Evolutionary conservation across 139 green algal genomes (phyloP), one percentile per base, ranked within the genome.

Genomic region (Chlamydomonas sp.): DNA sequence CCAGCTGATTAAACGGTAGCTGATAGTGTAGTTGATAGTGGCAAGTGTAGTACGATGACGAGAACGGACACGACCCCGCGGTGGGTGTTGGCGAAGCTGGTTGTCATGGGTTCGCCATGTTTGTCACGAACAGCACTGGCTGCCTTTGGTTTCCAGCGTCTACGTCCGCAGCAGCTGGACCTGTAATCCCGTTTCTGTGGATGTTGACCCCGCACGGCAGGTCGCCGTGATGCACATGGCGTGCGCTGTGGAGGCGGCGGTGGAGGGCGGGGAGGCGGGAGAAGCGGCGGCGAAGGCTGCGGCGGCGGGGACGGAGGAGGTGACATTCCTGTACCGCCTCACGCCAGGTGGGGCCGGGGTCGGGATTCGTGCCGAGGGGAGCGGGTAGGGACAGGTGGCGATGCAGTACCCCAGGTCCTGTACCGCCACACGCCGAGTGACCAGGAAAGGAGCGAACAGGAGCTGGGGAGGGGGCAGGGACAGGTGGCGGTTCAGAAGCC

Each of bases 241-340:
- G 1, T 98, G 96, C 83, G 86, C 91, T 1, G 95, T 98, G 4
- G 90, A 89, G 49, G 80, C 84, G 0, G 64, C 66, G 4, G 77
- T 78, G 5, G 84, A 72, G 20, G 86, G 58, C 58, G 83, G 62
- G n/a, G 69, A 17, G 63, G 82, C 67, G 74, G 18, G 4, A 68
- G 31, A 63, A 78, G 63, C 4, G 64, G 69, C 7, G 77, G 15
- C n/a, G 3, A 63, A 68, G 9, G 62, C 80, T 75, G 72, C 63
- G 91, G 72, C 91, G 95, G 63, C 88, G 82, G 14, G 93, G 92
- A 66, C 16, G 92, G 76, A 95, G 95, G 80, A 92, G 74, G 91
- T 99, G 57, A 98, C 95, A 0, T 99, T 99, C 86, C 84, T 99
- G 74, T 99, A 99, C 92, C 95, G 95, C 79, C 90, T 98, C 10